Conservation (phyloP, 2,329 filamentous ascomycete genomes). For the Aspergillus sp. region DNA sequence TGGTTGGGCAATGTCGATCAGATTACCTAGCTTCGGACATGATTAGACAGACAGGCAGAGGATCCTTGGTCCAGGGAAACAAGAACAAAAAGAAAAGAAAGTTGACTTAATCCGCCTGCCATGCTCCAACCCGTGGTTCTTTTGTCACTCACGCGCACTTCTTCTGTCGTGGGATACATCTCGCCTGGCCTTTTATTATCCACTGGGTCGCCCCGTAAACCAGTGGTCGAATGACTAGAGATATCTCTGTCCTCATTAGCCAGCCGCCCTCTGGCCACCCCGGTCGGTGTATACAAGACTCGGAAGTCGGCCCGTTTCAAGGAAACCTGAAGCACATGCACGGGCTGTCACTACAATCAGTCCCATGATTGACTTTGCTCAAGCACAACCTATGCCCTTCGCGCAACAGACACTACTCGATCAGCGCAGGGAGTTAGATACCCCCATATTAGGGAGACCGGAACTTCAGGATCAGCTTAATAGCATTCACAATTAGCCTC, state of each 20-base stretch:
- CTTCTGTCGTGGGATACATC: constrained; percentile 20
- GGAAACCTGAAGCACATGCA: not conserved
- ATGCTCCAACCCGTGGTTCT: constrained; percentile 30
- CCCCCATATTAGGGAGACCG: not conserved
- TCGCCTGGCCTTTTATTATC: constrained; percentile 18
- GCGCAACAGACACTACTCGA: not conserved
- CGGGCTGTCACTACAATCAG: not conserved
- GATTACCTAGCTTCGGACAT: constrained; percentile 70
- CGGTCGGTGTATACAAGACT: constrained; percentile 21
- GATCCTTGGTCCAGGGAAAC: constrained; percentile 37
- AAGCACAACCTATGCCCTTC: not conserved
- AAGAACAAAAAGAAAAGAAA: constrained; percentile 35
- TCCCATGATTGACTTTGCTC: not conserved
- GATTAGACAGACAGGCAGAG: constrained; percentile 72
- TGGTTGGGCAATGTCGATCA: constrained; percentile 42
- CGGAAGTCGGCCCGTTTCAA: not conserved
- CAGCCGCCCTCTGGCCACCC: constrained; percentile 7
- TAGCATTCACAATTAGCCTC: not conserved
- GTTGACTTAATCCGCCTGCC: constrained; percentile 43
- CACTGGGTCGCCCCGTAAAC: constrained; percentile 32
- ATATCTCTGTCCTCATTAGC: constrained; percentile 12
- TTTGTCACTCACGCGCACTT: constrained; percentile 25
- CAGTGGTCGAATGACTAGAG: constrained; percentile 29
- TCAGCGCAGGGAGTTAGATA: not conserved
- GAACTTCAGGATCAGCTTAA: not conserved